These are phyloP conservation scores for Musa schizocarpa DNA, from an alignment of 176 grass and related monocot genomes.

Conservation along the genomic window DNA sequence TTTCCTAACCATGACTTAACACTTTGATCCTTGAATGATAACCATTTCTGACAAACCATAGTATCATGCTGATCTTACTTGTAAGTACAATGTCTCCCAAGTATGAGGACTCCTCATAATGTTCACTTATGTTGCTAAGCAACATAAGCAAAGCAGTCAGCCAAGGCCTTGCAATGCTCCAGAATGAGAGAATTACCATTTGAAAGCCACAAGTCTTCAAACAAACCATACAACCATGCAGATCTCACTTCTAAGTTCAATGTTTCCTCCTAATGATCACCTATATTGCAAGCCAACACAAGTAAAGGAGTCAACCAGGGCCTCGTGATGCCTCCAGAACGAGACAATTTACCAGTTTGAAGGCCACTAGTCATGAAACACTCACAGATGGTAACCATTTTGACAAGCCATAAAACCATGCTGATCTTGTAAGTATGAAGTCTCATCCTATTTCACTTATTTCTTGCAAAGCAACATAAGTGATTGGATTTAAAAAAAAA, in stretches of 20 bases:
- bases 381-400: not conserved
- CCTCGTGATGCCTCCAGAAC: too few relatives aligned
- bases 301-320: not conserved
- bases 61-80: not conserved
- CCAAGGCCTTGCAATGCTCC: too few relatives aligned
- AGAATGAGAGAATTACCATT: too few relatives aligned
- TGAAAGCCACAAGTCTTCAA: too few relatives aligned
- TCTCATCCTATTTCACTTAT: not conserved
- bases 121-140: not conserved
- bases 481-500: too few relatives aligned
- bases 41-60: not conserved
- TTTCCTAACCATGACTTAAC: not conserved
- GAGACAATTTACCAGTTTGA: too few relatives aligned
- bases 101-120: not conserved
- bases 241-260: not conserved
- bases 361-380: too few relatives aligned
- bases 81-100: not conserved
- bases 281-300: not conserved
- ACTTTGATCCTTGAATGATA: not conserved
- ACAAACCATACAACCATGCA: not conserved
- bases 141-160: not conserved
- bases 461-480: too few relatives aligned
- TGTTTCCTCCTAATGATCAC: not conserved
- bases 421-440: not conserved
- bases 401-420: not conserved